Evolutionary conservation across 345 rosid species (phyloP).

Genomic region (Reutealis trisperma): DNA sequence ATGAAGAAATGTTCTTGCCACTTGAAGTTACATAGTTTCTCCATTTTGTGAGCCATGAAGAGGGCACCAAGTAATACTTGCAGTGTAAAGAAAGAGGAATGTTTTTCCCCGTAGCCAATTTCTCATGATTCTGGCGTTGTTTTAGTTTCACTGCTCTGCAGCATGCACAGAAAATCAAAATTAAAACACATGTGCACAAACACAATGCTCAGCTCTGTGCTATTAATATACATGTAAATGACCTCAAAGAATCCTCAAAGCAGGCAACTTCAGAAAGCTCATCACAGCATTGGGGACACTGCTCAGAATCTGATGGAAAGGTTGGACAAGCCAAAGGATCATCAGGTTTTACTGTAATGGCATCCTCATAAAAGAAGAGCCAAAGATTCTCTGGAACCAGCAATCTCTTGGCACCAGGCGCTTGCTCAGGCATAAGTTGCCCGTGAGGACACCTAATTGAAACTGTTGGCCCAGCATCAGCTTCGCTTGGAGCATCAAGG

Average conservation of each 20-base stretch:
- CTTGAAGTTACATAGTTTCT: constrained; percentile 69
- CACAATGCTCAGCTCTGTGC: not conserved
- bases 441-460: constrained; percentile 80
- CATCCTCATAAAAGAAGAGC: constrained; percentile 84
- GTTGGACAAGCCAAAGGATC: constrained; percentile 54
- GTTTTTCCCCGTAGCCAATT: constrained; percentile 68
- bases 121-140: constrained; percentile 90
- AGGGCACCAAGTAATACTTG: constrained; percentile 76
- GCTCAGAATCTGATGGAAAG: constrained; percentile 58
- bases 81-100: constrained; percentile 53
- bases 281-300: constrained; percentile 71
- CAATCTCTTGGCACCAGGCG: constrained; percentile 84
- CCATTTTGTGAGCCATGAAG: constrained; percentile 84
- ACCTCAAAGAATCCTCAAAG: constrained; percentile 84
- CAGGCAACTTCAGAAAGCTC: constrained; percentile 89
- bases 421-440: constrained; percentile 80
- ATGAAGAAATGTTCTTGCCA: constrained; percentile 65
- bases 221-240: constrained; percentile 26
- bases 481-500: constrained; percentile 87
- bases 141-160: constrained; percentile 75
- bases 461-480: constrained; percentile 81
- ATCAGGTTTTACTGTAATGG: constrained; percentile 58
- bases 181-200: not conserved
- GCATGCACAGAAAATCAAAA: constrained; percentile 38
- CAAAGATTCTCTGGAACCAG: constrained; percentile 83